Evolutionary conservation across 2,329 filamentous ascomycete species (phyloP).

Genomic region (Sphaerulina vaccinii): DNA sequence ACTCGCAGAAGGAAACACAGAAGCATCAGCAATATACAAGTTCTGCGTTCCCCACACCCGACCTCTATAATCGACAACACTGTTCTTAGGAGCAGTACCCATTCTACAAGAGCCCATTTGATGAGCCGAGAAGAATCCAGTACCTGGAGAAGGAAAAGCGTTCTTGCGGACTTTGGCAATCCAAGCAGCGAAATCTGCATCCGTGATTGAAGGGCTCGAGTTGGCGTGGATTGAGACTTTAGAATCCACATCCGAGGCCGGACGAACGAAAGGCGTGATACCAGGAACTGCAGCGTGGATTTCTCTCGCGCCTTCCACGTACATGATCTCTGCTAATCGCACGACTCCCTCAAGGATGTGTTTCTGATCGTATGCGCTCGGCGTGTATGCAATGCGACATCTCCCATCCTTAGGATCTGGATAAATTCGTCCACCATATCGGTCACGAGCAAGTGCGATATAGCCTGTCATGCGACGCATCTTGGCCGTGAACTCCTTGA

Average conservation of each 20-base stretch:
- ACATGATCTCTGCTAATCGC: conserved; percentile 72
- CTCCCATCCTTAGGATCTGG: conserved; percentile 64
- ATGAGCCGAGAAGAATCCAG: conserved; percentile 67
- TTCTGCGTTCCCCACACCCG: conserved; percentile 63
- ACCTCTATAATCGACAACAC: conserved; percentile 46
- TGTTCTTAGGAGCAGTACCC: conserved; percentile 51
- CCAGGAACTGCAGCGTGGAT: conserved; percentile 67
- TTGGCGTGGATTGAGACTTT: conserved; percentile 24
- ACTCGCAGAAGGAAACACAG: conserved; percentile 72
- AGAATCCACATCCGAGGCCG: conserved; percentile 14
- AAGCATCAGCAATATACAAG: conserved; percentile 71
- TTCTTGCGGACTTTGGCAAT: conserved; percentile 51
- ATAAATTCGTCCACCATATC: conserved; percentile 71
- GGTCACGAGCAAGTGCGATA: conserved; percentile 73
- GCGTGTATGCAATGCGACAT: conserved; percentile 67
- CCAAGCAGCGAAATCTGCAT: conserved; percentile 63
- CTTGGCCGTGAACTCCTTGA: conserved; percentile 68
- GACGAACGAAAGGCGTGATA: conserved; percentile 62
- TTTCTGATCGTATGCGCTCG: conserved; percentile 68
- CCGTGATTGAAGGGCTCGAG: conserved; percentile 46
- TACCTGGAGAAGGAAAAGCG: conserved; percentile 51
- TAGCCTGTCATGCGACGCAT: conserved; percentile 69
- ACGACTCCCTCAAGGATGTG: conserved; percentile 71
- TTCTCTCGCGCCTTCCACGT: conserved; percentile 75
- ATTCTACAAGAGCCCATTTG: conserved; percentile 80